Evolutionary conservation across 2,329 filamentous ascomycete species (phyloP).

Genomic region (Coniochaeta sp.): DNA sequence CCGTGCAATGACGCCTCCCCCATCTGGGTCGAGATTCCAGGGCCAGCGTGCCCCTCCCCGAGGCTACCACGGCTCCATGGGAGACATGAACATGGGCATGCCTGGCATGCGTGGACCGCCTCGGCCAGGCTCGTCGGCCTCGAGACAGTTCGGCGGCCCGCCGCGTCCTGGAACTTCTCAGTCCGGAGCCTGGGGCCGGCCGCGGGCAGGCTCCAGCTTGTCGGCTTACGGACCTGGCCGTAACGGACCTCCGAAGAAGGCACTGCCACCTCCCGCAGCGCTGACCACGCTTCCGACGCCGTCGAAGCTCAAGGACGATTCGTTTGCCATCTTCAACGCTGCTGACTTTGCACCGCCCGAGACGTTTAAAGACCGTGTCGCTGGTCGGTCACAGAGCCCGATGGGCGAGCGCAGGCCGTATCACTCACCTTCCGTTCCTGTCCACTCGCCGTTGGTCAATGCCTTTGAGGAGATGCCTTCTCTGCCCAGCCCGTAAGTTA

Average conservation of each 20-base stretch:
- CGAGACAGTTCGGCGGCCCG: constrained; percentile 35
- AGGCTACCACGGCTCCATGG: constrained; percentile 36
- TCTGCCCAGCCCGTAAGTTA: constrained; percentile 87
- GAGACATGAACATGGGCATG: constrained; percentile 40
- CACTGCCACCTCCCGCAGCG: constrained; percentile 62
- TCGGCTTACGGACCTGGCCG: constrained; percentile 27
- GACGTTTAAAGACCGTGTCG: constrained; percentile 56
- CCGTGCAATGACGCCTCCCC: constrained; percentile 93
- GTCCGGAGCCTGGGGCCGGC: constrained; percentile 29
- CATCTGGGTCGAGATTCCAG: constrained; percentile 42
- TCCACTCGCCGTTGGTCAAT: constrained; percentile 71
- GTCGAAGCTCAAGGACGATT: constrained; percentile 74
- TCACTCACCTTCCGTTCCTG: constrained; percentile 57
- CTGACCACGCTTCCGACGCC: constrained; percentile 78
- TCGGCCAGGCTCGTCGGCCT: constrained; percentile 24
- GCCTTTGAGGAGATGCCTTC: constrained; percentile 80
- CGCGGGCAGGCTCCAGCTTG: constrained; percentile 43
- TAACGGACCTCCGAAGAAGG: constrained; percentile 31
- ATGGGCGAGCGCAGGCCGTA: constrained; percentile 63
- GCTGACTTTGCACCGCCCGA: constrained; percentile 83
- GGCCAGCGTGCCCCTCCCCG: constrained; percentile 28
- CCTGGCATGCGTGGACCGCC: constrained; percentile 23
- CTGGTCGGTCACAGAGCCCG: constrained; percentile 61
- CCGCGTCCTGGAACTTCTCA: constrained; percentile 57
- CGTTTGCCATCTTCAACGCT: constrained; percentile 59